Evolutionary conservation across 2,329 filamentous ascomycete species (phyloP), one percentile per base, ranked within the genome.

Genomic region (Amesomyces nigricolor): DNA sequence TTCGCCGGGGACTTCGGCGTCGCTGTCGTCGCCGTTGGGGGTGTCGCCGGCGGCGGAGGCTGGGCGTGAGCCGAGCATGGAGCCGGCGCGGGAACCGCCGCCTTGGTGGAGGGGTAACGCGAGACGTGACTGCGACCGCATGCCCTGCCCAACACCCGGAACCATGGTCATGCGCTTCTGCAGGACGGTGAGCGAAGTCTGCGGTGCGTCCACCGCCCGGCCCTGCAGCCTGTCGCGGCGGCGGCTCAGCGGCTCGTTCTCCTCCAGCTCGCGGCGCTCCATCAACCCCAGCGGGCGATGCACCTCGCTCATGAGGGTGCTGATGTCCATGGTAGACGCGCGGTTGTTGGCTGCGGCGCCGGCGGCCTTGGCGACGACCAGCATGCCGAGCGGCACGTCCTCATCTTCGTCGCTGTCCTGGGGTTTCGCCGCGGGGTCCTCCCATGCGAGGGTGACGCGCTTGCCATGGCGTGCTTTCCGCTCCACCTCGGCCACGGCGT

Each of bases 371-470:
- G 76, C 78, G 0, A 86, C 84, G 63, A 82, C 89, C 14, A 99
- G 78, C 61, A 97, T 77, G 10, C 87, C 94, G 4, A 99, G 77
- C 0, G 94, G 94, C 1, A 96, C 86, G 64, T 97, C 92, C 52
- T 92, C 89, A 61, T 96, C 90, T 58, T 96, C 89, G 11, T 83
- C 83, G 0, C 77, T 77, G 2, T 72, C 71, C 22, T 75, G 74
- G 17, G 68, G 64, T 53, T 80, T 75, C 7, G 75, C 73, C 11
- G 73, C 72, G 1, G 79, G 79, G 49, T 87, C 86, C 70, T 97
- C 91, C 94, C 94, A 99, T 1, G 92, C 94, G 35, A 99, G 78
- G 56, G 89, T 89, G 35, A 96, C 83, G 56, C 86, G 88, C 66
- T 88, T 88, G 54, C 81, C 80, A 64, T 86, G 81, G 38, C 92